Conservation (phyloP, 805 yeast species). For the Teunomyces stri region DNA sequence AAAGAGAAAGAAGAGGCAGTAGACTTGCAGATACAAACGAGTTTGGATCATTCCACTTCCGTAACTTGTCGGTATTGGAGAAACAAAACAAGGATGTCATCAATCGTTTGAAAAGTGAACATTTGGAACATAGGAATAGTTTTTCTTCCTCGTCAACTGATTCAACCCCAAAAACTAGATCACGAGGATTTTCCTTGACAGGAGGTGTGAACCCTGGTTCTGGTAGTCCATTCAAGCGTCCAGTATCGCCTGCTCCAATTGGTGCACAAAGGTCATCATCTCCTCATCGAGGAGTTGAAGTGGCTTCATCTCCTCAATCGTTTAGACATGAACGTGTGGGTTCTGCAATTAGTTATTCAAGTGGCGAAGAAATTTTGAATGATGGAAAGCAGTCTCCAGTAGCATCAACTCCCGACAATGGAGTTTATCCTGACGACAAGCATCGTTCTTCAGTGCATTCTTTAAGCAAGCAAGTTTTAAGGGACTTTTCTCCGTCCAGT, state of each 20-base stretch:
- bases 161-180: conserved; percentile 33
- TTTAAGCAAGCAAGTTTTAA: conserved; percentile 22
- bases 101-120: conserved; percentile 81
- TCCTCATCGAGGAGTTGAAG: conserved; percentile 20
- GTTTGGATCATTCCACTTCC: conserved; percentile 89
- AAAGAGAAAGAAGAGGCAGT: conserved; percentile 69
- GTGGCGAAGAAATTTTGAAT: conserved; percentile 28
- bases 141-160: conserved; percentile 51
- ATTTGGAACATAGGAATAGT: conserved; percentile 57
- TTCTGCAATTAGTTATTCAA: conserved; percentile 29
- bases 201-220: conserved; percentile 18
- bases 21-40: conserved; percentile 70
- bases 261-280: conserved; percentile 21
- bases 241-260: conserved; percentile 41
- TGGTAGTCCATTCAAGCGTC: conserved; percentile 41
- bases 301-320: conserved; percentile 19
- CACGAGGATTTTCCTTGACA: conserved; percentile 28
- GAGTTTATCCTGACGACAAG: conserved; percentile 7
- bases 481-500: conserved; percentile 47
- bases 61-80: conserved; percentile 86
- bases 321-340: conserved; percentile 31
- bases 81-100: conserved; percentile 93
- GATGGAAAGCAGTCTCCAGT: conserved; percentile 12
- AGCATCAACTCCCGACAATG: conserved; percentile 2
- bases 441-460: conserved; percentile 25